Conservation (phyloP, 176 grass and related monocot species). For the Metroxylon sagu region DNA sequence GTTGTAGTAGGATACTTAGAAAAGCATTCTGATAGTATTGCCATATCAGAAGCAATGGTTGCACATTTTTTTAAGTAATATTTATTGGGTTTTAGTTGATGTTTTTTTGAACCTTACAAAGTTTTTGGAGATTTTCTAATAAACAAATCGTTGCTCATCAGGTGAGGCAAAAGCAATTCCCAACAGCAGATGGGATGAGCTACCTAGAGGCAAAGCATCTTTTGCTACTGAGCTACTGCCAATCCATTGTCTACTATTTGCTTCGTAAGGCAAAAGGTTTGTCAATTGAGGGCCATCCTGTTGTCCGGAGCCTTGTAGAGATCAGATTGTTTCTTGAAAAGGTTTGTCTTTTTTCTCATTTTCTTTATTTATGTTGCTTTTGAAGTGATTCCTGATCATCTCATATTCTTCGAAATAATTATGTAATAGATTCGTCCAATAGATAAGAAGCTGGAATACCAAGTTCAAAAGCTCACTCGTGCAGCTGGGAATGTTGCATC, state of each 20-base stretch:
- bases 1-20: too few relatives aligned
- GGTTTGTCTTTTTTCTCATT: constrained; percentile 19
- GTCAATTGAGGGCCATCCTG: constrained; percentile 50
- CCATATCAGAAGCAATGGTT: too few relatives aligned
- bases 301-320: constrained; percentile 64
- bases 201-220: constrained; percentile 51
- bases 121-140: neutral
- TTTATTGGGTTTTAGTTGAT: neutral
- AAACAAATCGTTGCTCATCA: neutral
- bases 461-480: constrained; percentile 75
- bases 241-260: constrained; percentile 69
- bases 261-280: constrained; percentile 40
- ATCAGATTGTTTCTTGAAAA: constrained; percentile 87
- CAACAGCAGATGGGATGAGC: constrained; percentile 34
- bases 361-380: neutral
- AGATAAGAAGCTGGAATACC: constrained; percentile 89
- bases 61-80: too few relatives aligned
- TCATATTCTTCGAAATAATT: neutral
- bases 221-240: constrained; percentile 67
- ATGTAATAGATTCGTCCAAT: constrained; percentile 59
- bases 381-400: neutral
- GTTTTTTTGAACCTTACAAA: neutral
- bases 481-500: constrained; percentile 31
- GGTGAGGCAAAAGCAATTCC: constrained; percentile 56
- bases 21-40: too few relatives aligned